These are phyloP conservation scores for Panicum hallii DNA, from an alignment of 202 grass and related monocot genomes.

Conservation along the genomic window DNA sequence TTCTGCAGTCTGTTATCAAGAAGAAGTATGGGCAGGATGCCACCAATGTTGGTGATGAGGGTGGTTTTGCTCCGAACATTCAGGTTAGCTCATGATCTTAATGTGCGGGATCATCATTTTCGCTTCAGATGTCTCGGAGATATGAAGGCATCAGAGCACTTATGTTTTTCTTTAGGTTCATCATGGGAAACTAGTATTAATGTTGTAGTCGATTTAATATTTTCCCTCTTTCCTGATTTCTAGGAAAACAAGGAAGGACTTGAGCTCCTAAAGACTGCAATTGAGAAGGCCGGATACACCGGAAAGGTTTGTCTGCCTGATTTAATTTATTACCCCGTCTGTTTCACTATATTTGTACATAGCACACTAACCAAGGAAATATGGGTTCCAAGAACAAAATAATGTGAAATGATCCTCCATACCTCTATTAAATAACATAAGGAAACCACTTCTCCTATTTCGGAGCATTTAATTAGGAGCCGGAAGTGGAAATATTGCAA, in stretches of 20 bases:
- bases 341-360: not conserved
- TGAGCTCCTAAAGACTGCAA: constrained; percentile 89
- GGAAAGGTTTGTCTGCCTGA: constrained; percentile 62
- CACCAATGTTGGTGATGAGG: constrained; percentile 96
- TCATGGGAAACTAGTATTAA: not conserved
- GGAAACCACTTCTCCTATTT: not conserved
- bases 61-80: constrained; percentile 97
- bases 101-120: not conserved
- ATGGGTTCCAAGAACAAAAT: not conserved
- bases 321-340: not conserved
- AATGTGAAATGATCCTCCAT: not conserved
- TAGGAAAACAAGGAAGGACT: constrained; percentile 99
- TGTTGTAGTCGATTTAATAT: not conserved
- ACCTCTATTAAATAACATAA: not conserved
- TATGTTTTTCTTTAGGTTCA: not conserved
- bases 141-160: not conserved
- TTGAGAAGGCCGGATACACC: constrained; percentile 94
- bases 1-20: constrained; percentile 77
- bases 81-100: constrained; percentile 52
- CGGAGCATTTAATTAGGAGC: not conserved
- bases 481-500: not conserved
- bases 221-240: not conserved
- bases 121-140: not conserved
- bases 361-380: not conserved
- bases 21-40: constrained; percentile 98